Base-by-base conservation (phyloP, 1,284 basidiomycete species). In the Malassezia equina region DNA sequence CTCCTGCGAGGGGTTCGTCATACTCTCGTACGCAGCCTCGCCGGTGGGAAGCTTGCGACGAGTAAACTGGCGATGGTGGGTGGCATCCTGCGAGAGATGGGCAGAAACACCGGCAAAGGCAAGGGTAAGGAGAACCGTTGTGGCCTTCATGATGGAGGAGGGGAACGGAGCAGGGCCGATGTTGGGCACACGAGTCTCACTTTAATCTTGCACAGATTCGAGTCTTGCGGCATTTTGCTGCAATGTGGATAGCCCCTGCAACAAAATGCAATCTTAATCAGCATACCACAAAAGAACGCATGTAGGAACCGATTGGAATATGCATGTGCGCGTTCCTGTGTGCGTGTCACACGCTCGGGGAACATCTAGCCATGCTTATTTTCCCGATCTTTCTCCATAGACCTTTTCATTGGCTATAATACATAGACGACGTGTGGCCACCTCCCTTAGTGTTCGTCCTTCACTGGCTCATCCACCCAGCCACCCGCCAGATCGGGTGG, bases 401-500 rank as follows among this genome's bases (percentile, higher is more conserved):
- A 19, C 19, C 12, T 33, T 33, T n/a, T 12, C 36, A 39, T 39
- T 39, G 36, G 36, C 36, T 23, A 13, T 39, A 39, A 19, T 23
- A 39, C 15, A 39, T n/a, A 39, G 19, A 39, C 36, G 19, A 39
- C 19, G 36, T 3, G 19, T 39, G 7, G 19, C 6, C 19, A 19
- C 36, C 6, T 11, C 11, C 36, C 19, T 9, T 39, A n/a, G 17
- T 39, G 36, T 19, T 31, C 36, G 17, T 34, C 31, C n/a, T 42
- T 31, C 12, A 45, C 21, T 13, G 54, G 55, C 73, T 94, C 89
- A 52, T 84, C 82, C 12, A 81, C 83, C 45, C 93, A 77, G 66
- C 86, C 82, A 2, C 85, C 85, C 55, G 84, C 84, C 19, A 96
- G 77, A 66, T 93, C 86, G 0, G 91, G 93, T 6, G 94, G 93